Evolutionary conservation across 257 asterid genomes (phyloP), one percentile per base, ranked within the genome.

Genomic region (Petrea volubilis): DNA sequence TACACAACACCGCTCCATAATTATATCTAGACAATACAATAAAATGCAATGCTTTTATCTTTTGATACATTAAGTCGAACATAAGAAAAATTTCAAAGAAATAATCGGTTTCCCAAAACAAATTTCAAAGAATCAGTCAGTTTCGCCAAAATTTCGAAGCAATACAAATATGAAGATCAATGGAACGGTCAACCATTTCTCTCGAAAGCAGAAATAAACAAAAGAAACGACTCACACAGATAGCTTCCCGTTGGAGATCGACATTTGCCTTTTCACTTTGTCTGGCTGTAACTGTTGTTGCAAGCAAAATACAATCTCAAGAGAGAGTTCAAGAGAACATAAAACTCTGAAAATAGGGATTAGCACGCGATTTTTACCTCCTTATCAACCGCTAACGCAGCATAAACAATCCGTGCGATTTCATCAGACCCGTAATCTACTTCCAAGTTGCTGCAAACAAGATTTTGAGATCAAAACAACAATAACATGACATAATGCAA

Each of bases 251-350:
- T 78, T 49, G 40, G 95, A 79, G 52, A 85, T 81, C 0, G 83
- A 79, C 84, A 88, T 88, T 1, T 72, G 81, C 74, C 98, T 80
- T 71, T 85, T 90, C 85, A 93, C 97, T 83, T 93, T 93, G 69
- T 90, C 97, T 0, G 98, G 98, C 44, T 93, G 97, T 76, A 93
- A 81, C 98, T 92, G 96, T 88, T 80, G 66, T 78, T 20, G 12
- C 62, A 70, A 73, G 15, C 27, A 74, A 60, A 60, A 27, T 13
- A 29, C 12, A 20, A 66, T 18, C 13, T 59, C 66, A 38, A 64
- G 51, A 75, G 17, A 46, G 52, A 46, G 21, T 23, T 20, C 6
- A 58, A 65, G 17, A 75, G 68, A 69, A 52, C 9, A 41, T 4
- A 65, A n/a, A 63, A 13, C 40, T 9, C 29, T 18, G 49, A 70